Evolutionary conservation across 2,329 filamentous ascomycete genomes (phyloP).

Genomic region (Trichophyton verrucosum): DNA sequence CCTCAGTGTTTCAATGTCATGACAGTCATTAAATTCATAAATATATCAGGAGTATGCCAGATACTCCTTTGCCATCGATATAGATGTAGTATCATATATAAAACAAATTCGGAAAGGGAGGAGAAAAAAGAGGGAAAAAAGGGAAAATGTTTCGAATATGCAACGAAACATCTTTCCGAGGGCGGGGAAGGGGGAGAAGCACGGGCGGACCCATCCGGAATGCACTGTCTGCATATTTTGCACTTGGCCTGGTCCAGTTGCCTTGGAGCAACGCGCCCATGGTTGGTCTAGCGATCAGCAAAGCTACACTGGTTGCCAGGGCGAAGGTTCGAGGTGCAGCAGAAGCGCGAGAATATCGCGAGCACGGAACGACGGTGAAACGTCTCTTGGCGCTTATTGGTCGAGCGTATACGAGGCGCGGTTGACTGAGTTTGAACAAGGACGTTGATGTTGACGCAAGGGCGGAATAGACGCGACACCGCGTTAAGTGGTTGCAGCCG

Average conservation of each 20-base stretch:
- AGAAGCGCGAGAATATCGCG: slow-evolving; percentile 3
- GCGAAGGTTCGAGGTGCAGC: background rate
- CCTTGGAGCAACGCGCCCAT: background rate
- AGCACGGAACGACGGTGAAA: background rate
- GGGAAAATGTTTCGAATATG: background rate
- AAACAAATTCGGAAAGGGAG: background rate
- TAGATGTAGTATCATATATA: background rate
- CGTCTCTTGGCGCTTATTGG: background rate
- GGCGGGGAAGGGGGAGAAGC: background rate
- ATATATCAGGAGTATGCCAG: slow-evolving; percentile 1
- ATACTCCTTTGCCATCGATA: background rate
- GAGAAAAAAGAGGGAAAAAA: background rate
- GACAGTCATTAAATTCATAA: background rate
- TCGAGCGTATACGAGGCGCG: background rate
- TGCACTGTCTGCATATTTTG: background rate
- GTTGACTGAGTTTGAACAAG: background rate
- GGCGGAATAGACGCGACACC: slow-evolving; percentile 1
- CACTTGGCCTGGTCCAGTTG: background rate
- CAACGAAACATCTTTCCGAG: background rate
- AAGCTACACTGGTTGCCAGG: slow-evolving; percentile 2
- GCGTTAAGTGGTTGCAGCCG: background rate
- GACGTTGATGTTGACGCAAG: background rate
- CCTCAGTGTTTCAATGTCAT: background rate
- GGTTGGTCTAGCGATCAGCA: background rate
- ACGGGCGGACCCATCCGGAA: background rate